A percentile compares a stretch with the other conserved stretches of the same genome.
Conservation (phyloP, 257 asterid genomes). For the Scutellaria galericulata region DNA sequence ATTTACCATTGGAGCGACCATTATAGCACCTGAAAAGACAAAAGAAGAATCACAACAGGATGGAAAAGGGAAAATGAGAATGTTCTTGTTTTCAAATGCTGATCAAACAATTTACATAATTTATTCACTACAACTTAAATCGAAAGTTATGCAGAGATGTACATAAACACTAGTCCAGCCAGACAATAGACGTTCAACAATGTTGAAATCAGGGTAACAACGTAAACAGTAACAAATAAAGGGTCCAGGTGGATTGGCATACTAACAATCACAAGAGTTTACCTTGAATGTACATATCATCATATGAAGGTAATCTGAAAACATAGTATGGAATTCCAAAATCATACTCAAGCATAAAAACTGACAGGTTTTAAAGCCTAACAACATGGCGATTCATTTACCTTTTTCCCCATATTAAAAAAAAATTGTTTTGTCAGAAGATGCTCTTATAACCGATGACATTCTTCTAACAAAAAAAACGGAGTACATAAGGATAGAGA, state of each 20-base stretch:
- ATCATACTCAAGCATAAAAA: not conserved
- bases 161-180: not conserved
- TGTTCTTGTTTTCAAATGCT: not conserved
- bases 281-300: too few relatives aligned
- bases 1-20: slow-evolving; percentile 91
- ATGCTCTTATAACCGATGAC: not conserved
- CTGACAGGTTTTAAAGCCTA: not conserved
- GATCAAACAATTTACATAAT: not conserved
- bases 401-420: not conserved
- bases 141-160: slow-evolving; percentile 5
- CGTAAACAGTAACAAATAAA: not conserved
- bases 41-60: slow-evolving; percentile 29
- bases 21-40: slow-evolving; percentile 74
- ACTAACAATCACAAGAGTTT: not conserved
- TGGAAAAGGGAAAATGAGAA: slow-evolving; percentile 8
- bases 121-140: not conserved
- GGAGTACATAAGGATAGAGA: not conserved
- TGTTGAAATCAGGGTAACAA: not conserved
- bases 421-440: not conserved
- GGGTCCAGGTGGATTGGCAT: not conserved
- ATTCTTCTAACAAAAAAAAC: not conserved
- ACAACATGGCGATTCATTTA: not conserved
- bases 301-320: too few relatives aligned
- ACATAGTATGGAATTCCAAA: not conserved
- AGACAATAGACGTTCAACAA: not conserved